These are phyloP conservation scores for Poa pratensis DNA, from an alignment of 176 grass and related monocot genomes.

Conservation along the genomic window DNA sequence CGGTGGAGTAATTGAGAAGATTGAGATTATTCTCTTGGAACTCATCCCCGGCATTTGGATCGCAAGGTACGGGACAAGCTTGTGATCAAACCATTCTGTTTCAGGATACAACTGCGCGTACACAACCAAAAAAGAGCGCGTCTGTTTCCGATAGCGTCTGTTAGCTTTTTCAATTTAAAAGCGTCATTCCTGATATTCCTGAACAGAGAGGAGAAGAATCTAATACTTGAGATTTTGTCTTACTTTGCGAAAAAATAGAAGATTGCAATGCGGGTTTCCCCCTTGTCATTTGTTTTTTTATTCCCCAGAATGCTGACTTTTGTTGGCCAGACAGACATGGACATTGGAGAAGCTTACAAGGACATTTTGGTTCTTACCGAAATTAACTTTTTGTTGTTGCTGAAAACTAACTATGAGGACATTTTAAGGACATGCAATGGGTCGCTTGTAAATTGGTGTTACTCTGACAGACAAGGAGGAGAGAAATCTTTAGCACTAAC, in stretches of 20 bases:
- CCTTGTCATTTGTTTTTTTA: neutral
- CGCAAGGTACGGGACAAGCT: slow-evolving; percentile 37
- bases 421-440: neutral
- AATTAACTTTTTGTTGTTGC: neutral
- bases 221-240: slow-evolving; percentile 11
- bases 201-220: neutral
- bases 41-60: slow-evolving; percentile 38
- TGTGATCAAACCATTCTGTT: slow-evolving; percentile 45
- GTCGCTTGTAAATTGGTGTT: neutral
- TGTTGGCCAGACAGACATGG: neutral
- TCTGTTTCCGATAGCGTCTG: slow-evolving; percentile 19
- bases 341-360: slow-evolving; percentile 12
- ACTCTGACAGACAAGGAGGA: neutral
- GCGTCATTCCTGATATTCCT: neutral
- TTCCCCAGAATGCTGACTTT: slow-evolving; percentile 13
- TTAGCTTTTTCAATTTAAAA: neutral
- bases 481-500: no score
- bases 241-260: neutral
- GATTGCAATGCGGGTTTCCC: neutral
- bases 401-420: neutral
- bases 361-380: neutral
- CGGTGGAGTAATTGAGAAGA: slow-evolving; percentile 45
- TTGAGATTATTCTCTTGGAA: slow-evolving; percentile 54
- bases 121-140: neutral
- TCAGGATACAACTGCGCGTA: neutral